Percentiles rank a stretch among this genome's conserved stretches.
Evolutionary conservation across 129 eudicot species (phyloP).

Genomic region (Deinandra increscens): DNA sequence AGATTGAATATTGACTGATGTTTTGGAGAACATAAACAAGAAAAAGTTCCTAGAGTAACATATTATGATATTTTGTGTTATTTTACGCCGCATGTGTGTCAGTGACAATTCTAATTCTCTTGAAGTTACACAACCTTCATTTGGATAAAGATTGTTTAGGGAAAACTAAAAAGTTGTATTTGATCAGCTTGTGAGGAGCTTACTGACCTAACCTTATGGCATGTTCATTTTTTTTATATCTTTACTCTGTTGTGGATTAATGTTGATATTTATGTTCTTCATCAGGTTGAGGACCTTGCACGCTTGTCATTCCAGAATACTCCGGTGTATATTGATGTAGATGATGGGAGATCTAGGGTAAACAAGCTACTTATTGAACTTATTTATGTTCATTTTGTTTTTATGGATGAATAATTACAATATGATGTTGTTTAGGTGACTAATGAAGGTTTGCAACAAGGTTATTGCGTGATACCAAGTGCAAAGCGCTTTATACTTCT

Average conservation of each 20-base stretch:
- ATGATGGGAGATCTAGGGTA: conserved; percentile 82
- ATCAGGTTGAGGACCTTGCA: conserved; percentile 90
- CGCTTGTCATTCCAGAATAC: conserved; percentile 70
- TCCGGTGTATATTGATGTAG: conserved; percentile 82
- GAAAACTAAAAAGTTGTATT: not conserved
- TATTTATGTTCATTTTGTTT: not conserved
- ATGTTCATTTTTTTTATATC: too few relatives aligned
- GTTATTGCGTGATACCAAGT: conserved; percentile 80
- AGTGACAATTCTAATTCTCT: not conserved
- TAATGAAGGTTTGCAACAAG: conserved; percentile 91
- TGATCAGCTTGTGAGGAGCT: not conserved
- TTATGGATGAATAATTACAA: not conserved
- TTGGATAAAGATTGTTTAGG: not conserved
- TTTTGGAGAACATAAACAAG: not conserved
- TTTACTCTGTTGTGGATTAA: not conserved
- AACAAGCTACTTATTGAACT: conserved; percentile 7
- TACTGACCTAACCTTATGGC: not conserved
- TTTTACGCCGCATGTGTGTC: not conserved
- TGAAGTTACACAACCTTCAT: not conserved
- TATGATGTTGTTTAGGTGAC: conserved; percentile 55
- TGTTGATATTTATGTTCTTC: not conserved
- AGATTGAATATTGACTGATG: too few relatives aligned
- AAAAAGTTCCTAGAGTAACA: not conserved
- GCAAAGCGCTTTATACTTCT: conserved; percentile 72
- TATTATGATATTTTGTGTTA: not conserved